Evolutionary conservation across 768 basidiomycete species (phyloP), one percentile per base, ranked within the genome.

Genomic region (Auricularia sp.): DNA sequence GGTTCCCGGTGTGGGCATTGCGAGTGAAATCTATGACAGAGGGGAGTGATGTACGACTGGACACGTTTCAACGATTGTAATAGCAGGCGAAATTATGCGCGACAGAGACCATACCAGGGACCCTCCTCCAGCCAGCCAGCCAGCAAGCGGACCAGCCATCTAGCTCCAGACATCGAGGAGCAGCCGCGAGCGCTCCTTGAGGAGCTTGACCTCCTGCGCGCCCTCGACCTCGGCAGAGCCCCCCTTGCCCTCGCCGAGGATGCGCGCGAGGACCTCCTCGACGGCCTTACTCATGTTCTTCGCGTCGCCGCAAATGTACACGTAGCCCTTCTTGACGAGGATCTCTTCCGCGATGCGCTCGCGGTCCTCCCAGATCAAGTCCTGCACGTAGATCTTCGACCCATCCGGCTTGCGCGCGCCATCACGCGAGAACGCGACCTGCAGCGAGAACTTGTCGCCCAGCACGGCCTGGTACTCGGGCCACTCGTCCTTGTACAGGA

Each of bases 331-430:
- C 74, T 92, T 90, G 68, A 91, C 90, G 67, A 97, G 80, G 69
- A 99, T 92, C 18, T 90, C 87, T 64, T 95, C 87, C 10, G 90
- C 91, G 62, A 99, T 82, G 64, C 86, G 82, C 74, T 87, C 86
- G 64, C 86, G 81, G 72, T 93, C 86, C 61, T 98, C 86, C 90
- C 90, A 93, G 11, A 99, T 78, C 65, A 98, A 79, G 76, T 99
- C 93, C 77, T 99, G 97, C n/a, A 99, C 97, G 77, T 99, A 99
- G 71, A 96, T 91, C 81, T 98, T 99, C 80, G 89, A 80, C 33
- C 93, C 90, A 68, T 94, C 93, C 4, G 90, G 84, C 75, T 89
- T 91, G 23, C 72, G 65, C n/a, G 85, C 86, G 64, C 80, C 78
- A 70, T 95, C 88, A 62, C 93, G 89, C 51, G 95, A 98, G 80